These are phyloP conservation scores for Medakamo hakoo DNA, from an alignment of 139 green algal genomes.

Conservation along the genomic window DNA sequence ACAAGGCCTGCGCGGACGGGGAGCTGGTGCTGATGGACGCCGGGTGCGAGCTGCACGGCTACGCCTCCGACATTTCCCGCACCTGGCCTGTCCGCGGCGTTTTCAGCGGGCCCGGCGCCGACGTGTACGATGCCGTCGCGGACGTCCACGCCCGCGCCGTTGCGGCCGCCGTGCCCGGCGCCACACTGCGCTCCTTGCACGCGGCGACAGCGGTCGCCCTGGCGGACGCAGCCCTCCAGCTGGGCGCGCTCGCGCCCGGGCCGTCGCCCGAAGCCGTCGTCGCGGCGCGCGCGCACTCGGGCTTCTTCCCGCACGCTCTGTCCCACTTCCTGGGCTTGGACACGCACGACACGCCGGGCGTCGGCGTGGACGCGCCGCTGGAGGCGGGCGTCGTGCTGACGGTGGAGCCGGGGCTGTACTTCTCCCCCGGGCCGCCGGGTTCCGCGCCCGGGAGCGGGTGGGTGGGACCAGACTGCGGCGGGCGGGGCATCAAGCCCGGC, in stretches of 20 bases:
- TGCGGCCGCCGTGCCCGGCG: constrained; percentile 22
- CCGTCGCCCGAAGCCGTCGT: constrained; percentile 1
- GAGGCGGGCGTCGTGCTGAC: constrained; percentile 48
- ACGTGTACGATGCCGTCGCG: constrained; percentile 59
- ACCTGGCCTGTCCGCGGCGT: constrained; percentile 56
- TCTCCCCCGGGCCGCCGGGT: constrained; percentile 38
- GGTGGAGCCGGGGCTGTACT: constrained; percentile 74
- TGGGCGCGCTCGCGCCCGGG: constrained; percentile 5
- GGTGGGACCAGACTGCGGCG: no score
- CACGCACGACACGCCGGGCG: constrained; percentile 51
- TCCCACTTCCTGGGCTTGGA: constrained; percentile 62
- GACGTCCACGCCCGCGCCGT: constrained; percentile 33
- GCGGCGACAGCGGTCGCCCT: constrained; percentile 29
- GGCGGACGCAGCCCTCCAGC: constrained; percentile 13
- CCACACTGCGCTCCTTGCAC: constrained; percentile 39
- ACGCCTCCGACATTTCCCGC: constrained; percentile 71
- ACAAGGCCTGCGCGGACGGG: constrained; percentile 46
- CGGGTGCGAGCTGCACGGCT: constrained; percentile 75
- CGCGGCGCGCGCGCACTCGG: constrained; percentile 11
- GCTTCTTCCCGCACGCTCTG: constrained; percentile 60
- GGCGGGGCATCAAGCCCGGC: no score
- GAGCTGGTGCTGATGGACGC: constrained; percentile 81
- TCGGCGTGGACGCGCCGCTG: constrained; percentile 36
- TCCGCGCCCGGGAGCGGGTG: neutral
- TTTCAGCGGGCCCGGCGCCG: constrained; percentile 23